Evolutionary conservation across 2,329 filamentous ascomycete species (phyloP).

Genomic region (Aplosporella prunicola): DNA sequence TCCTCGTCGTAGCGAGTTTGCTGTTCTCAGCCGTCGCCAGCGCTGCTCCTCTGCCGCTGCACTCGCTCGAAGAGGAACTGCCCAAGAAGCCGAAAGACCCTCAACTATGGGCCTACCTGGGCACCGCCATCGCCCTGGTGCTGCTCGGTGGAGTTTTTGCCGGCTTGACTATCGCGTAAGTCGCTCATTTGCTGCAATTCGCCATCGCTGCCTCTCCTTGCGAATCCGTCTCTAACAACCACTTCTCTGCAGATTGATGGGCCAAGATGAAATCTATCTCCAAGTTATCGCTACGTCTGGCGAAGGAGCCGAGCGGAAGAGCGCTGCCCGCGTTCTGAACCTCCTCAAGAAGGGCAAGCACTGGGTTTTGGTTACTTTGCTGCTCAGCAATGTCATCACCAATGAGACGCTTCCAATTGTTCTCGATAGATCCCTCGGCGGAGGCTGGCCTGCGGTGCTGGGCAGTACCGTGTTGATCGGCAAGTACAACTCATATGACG

Average conservation of each 20-base stretch:
- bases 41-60: conserved; percentile 22
- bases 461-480: conserved; percentile 91
- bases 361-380: conserved; percentile 91
- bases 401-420: conserved; percentile 96
- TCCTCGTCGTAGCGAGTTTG: conserved; percentile 21
- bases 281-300: conserved; percentile 86
- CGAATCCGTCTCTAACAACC: conserved; percentile 23
- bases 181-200: conserved; percentile 16
- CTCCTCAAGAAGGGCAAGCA: conserved; percentile 86
- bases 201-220: no score
- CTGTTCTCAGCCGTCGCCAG: conserved; percentile 24
- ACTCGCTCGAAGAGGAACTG: conserved; percentile 19
- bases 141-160: conserved; percentile 88
- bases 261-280: conserved; percentile 88
- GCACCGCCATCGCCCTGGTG: conserved; percentile 70
- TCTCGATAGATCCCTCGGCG: conserved; percentile 83
- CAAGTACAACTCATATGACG: no score
- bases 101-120: conserved; percentile 70
- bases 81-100: conserved; percentile 43
- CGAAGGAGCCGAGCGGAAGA: conserved; percentile 73
- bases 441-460: conserved; percentile 87
- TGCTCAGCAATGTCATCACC: conserved; percentile 94
- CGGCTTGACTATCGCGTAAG: conserved; percentile 78
- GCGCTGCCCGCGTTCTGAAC: conserved; percentile 71
- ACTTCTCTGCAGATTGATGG: conserved; percentile 44